Base-by-base conservation (phyloP, 805 yeast genomes). In the Hanseniaspora singularis region DNA sequence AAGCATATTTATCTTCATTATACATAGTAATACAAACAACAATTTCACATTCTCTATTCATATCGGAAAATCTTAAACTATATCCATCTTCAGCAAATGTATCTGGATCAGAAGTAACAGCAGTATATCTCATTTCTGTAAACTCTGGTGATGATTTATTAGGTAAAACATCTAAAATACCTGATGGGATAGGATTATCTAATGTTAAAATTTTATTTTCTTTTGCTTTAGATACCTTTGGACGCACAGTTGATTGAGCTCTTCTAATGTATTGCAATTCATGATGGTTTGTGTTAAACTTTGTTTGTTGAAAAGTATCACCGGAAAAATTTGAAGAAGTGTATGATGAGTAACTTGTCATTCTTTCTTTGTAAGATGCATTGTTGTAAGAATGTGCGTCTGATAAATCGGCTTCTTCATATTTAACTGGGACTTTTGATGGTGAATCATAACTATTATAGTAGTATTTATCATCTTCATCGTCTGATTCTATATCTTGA, bases 21-120 rank as follows among this genome's bases (percentile, higher is more conserved):
- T 89, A 92, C 97, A 92, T 89, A 27, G 98, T 92, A 54, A 92
- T 76, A 64, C 97, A 88, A 43, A 92, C 75, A 38, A 83, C 87
- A 32, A 92, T 67, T 64, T 94, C 97, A 24, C 92, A 89, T 57
- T 87, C 96, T 60, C 98, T 77, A 53, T 83, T 85, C 59, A 77
- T 74, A 52, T 85, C 89, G 6, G 85, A 81, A 8, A 94, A 82
- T 55, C 98, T 74, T 42, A 92, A 66, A 2, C 88, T 79, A 64
- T 88, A 92, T 0, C 97, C 97, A 40, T 74, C 76, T 3, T 67
- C 70, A 15, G 76, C 74, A 59, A 84, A 92, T 30, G 82, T 81
- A 63, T 88, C 92, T 1, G 98, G 95, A 49, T 82, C 88, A 1
- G 94, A 72, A 1, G 99, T 92, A 58, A 95, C 88, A 0, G 98